Percentiles rank a stretch among this genome's conserved stretches.
These are phyloP conservation scores for Sambucus nigra DNA, from an alignment of 129 eudicot species.

Conservation along the genomic window DNA sequence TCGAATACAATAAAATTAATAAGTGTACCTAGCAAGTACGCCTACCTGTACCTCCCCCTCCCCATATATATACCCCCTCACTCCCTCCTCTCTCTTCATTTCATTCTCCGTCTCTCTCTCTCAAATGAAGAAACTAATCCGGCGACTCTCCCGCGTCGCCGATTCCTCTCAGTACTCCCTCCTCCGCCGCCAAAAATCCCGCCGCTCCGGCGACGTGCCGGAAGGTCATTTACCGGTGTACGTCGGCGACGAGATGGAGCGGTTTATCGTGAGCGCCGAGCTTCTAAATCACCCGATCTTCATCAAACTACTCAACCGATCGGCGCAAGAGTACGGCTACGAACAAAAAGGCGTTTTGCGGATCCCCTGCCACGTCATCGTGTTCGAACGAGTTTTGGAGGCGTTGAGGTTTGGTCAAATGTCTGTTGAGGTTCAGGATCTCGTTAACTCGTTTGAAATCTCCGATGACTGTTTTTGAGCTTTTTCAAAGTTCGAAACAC, in stretches of 20 bases:
- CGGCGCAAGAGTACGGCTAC: conserved; percentile 96
- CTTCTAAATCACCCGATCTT: conserved; percentile 73
- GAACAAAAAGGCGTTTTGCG: conserved; percentile 76
- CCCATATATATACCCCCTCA: conserved; percentile 14
- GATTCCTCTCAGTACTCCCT: conserved; percentile 74
- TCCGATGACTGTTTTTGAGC: conserved; percentile 28
- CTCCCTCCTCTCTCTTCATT: conserved; percentile 6
- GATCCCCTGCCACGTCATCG: conserved; percentile 67
- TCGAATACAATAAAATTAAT: no score
- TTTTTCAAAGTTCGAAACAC: no score
- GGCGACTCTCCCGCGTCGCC: conserved; percentile 64
- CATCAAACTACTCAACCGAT: conserved; percentile 46
- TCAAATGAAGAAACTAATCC: conserved; percentile 82
- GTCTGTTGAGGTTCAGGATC: conserved; percentile 50
- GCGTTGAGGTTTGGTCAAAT: conserved; percentile 38
- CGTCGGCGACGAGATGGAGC: conserved; percentile 96
- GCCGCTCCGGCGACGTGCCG: conserved; percentile 46
- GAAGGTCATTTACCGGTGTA: conserved; percentile 79
- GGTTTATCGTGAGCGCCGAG: conserved; percentile 75
- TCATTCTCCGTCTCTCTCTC: no score
- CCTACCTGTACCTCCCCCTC: conserved; percentile 47
- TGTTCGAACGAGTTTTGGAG: conserved; percentile 61
- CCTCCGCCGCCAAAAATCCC: conserved; percentile 26
- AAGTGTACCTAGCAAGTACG: conserved; percentile 77
- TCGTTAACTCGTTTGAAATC: conserved; percentile 23